These are phyloP conservation scores for Posidonia oceanica DNA, from an alignment of 116 monocot genomes.

Conservation along the genomic window DNA sequence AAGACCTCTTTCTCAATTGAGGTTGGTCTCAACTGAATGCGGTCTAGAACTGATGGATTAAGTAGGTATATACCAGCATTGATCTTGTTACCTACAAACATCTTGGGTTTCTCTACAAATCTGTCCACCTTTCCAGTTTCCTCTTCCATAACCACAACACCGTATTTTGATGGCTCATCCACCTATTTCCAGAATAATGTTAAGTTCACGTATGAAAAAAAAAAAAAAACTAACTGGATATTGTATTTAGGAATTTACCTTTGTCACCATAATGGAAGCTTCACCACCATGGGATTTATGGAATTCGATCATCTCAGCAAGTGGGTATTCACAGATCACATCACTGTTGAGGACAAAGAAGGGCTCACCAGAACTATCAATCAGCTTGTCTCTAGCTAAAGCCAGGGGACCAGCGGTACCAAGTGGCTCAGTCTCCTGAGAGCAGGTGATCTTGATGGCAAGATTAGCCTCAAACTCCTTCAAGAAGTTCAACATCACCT, in stretches of 20 bases:
- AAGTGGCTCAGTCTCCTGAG: conserved; percentile 80
- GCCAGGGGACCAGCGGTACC: conserved; percentile 94
- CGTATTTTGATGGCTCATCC: conserved; percentile 62
- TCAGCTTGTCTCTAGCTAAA: conserved; percentile 75
- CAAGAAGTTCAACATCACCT: conserved; percentile 90
- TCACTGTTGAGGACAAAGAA: conserved; percentile 99
- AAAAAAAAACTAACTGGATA: neutral
- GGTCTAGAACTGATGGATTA: conserved; percentile 50
- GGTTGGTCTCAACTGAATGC: conserved; percentile 44
- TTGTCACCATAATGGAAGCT: conserved; percentile 93
- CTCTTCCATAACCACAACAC: conserved; percentile 59
- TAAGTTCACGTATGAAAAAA: neutral
- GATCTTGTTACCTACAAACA: conserved; percentile 69
- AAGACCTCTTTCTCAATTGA: conserved; percentile 73
- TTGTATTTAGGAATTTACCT: conserved; percentile 31
- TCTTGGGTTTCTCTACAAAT: conserved; percentile 65
- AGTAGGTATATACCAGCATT: conserved; percentile 64
- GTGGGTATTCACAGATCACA: conserved; percentile 89
- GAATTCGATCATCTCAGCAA: conserved; percentile 58
- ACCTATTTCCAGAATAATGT: conserved; percentile 18
- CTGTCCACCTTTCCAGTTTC: conserved; percentile 50
- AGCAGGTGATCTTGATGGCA: conserved; percentile 89
- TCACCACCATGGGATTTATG: conserved; percentile 82
- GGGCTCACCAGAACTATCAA: conserved; percentile 77
- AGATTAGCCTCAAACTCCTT: conserved; percentile 76